Percentiles rank a stretch among this genome's conserved stretches.
phyloP scores from a whole-genome alignment of 1,284 basidiomycete species.

The Papiliotrema fonsecae region DNA sequence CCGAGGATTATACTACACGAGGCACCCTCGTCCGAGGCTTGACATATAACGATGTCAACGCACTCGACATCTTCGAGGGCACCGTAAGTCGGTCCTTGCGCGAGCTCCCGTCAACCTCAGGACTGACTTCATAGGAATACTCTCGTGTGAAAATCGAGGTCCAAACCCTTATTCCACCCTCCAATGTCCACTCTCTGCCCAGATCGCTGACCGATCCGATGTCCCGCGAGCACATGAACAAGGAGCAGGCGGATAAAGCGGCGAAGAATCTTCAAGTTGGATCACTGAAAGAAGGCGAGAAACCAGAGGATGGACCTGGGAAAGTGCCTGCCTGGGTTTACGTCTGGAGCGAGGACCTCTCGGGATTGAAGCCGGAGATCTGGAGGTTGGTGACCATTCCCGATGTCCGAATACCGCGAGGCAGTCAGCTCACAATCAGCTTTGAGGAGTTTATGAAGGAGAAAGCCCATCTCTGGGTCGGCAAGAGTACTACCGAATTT shows the following conservation, averaged over 20 bases:
- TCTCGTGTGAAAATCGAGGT: constrained; percentile 55
- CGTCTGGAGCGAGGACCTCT: constrained; percentile 56
- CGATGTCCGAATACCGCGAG: neutral
- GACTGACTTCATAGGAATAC: constrained; percentile 60
- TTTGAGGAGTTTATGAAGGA: constrained; percentile 35
- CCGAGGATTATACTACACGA: constrained; percentile 54
- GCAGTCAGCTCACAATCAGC: constrained; percentile 9
- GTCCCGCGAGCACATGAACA: constrained; percentile 16
- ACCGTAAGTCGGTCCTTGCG: constrained; percentile 53
- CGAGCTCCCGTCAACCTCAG: neutral
- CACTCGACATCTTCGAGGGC: constrained; percentile 73
- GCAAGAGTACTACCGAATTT: constrained; percentile 29
- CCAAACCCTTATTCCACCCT: constrained; percentile 51
- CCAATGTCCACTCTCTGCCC: constrained; percentile 35
- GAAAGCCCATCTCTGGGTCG: constrained; percentile 33
- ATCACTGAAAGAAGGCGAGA: neutral
- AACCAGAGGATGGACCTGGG: constrained; percentile 5
- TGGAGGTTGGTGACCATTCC: constrained; percentile 68
- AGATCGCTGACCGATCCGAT: constrained; percentile 36
- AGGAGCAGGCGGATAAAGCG: constrained; percentile 8
- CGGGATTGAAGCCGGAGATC: constrained; percentile 55
- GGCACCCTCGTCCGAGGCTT: constrained; percentile 68
- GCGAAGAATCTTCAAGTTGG: constrained; percentile 1
- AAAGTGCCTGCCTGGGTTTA: constrained; percentile 58
- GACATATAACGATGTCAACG: constrained; percentile 55